Conservation (phyloP, 2,329 filamentous ascomycete species). For the Chlorencoelia australis region DNA sequence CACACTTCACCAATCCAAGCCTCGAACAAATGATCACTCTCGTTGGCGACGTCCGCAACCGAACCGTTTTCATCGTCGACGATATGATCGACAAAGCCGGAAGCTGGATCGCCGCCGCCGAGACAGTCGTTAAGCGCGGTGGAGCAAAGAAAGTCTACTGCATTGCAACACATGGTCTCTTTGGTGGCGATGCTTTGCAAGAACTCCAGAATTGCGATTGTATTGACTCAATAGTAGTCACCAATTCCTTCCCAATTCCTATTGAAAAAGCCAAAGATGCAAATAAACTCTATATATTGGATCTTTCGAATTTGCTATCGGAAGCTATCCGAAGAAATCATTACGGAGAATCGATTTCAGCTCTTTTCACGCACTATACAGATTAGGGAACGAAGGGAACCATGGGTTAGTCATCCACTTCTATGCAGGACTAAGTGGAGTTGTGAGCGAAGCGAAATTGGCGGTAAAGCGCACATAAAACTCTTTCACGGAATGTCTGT, state of each 20-base stretch:
- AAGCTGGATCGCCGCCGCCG: conserved; percentile 94
- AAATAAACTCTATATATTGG: conserved; percentile 80
- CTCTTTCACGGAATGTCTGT: no score
- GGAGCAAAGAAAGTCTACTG: conserved; percentile 90
- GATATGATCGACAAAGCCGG: conserved; percentile 98
- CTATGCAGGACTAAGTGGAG: no score
- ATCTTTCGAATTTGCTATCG: conserved; percentile 76
- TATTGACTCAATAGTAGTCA: conserved; percentile 90
- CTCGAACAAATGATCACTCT: conserved; percentile 93
- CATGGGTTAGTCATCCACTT: no score
- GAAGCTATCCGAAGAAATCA: conserved; percentile 95
- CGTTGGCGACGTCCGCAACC: conserved; percentile 85
- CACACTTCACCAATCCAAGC: conserved; percentile 68
- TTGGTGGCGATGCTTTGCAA: conserved; percentile 79
- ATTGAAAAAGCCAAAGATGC: conserved; percentile 59
- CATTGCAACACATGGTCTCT: conserved; percentile 93
- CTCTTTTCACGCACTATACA: conserved; percentile 22
- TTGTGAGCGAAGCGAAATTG: no score
- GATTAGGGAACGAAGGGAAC: no score
- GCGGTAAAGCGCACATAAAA: no score
- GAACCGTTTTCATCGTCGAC: conserved; percentile 88
- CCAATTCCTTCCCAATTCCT: conserved; percentile 90
- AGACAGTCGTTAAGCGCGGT: conserved; percentile 90
- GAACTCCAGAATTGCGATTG: conserved; percentile 88
- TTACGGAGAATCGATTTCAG: conserved; percentile 71